Base-by-base conservation (phyloP, 192 early-diverging fungal species). In the Coemansia sp. region DNA sequence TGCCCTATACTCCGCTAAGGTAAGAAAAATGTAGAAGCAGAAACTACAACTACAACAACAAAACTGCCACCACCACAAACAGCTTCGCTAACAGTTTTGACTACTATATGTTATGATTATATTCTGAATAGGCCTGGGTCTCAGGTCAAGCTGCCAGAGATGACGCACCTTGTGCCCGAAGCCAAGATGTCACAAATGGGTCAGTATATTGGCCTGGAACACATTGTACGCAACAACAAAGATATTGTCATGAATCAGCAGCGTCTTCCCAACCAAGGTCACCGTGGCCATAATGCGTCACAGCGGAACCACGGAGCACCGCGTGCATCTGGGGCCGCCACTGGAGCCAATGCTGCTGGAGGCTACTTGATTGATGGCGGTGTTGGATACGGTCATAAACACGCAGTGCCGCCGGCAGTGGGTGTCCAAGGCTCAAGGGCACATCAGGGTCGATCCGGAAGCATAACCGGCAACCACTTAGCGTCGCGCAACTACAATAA, bases 1-100 rank as follows among this genome's bases (percentile, higher is more conserved):
- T 63, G 30, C 62, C 59, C 15, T 62, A 53, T 46, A 69, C 69
- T 9, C 69, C 69, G 23, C 53, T 72, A 11, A 78, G 69, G 74
- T 66, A 78, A 71, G 74, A 17, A 52, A 40, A 40, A 40, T 10
- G 39, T 8, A 40, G 45, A 46, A 46, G 45, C 45, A 17, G 46
- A 24, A 54, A 22, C 18, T 4, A 52, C 33, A 30, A 54, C 39
- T n/a, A 13, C 53, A 19, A 9, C 7, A 7, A 3, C 27, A 30
- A 30, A 2, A 30, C 2, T 43, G 41, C 41, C 41, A 43, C 41
- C 13, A 22, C 12, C 17, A n/a, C n/a, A 44, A 56, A 33, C 22
- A 34, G 17, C 21, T 47, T 1, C 3, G 46, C 21, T 42, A n/a
- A n/a, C 41, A 42, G 14, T 4, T 4, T 42, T 13, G 41, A 42